These are phyloP conservation scores for Trichophyton benhamiae DNA, from an alignment of 2,329 filamentous ascomycete genomes.

Conservation along the genomic window DNA sequence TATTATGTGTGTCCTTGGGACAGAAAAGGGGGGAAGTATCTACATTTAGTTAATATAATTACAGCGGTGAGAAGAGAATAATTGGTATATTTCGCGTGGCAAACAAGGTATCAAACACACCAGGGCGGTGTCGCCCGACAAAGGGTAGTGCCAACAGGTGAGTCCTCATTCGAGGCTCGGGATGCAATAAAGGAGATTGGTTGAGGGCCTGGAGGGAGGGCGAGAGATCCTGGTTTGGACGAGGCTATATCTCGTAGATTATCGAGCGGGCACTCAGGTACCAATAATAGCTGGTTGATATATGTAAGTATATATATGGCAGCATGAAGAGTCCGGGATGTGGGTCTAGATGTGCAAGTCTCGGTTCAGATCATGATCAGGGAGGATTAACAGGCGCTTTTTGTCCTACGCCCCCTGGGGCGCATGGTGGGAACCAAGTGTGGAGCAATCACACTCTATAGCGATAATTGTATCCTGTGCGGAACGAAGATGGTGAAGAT, in stretches of 20 bases:
- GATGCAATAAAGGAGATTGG: background rate
- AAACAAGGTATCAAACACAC: conserved; percentile 1
- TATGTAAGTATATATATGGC: background rate
- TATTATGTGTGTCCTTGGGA: background rate
- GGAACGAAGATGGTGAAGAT: background rate
- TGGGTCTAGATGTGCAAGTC: background rate
- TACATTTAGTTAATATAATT: background rate
- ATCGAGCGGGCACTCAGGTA: background rate
- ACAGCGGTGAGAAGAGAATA: background rate
- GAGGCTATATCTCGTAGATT: background rate
- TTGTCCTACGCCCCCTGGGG: background rate
- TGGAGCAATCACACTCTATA: background rate
- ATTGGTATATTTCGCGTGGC: background rate
- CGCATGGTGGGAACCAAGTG: background rate
- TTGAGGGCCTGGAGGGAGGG: background rate
- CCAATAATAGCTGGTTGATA: background rate
- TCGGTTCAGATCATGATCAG: background rate
- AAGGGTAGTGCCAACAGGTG: background rate
- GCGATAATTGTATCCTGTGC: background rate
- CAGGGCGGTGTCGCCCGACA: background rate
- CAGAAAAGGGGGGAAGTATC: background rate
- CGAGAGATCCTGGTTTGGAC: background rate
- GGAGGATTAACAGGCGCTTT: background rate
- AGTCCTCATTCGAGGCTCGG: background rate
- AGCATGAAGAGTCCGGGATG: background rate